phyloP scores from a whole-genome alignment of 176 grass and related monocot genomes.

The Bromus sterilis region DNA sequence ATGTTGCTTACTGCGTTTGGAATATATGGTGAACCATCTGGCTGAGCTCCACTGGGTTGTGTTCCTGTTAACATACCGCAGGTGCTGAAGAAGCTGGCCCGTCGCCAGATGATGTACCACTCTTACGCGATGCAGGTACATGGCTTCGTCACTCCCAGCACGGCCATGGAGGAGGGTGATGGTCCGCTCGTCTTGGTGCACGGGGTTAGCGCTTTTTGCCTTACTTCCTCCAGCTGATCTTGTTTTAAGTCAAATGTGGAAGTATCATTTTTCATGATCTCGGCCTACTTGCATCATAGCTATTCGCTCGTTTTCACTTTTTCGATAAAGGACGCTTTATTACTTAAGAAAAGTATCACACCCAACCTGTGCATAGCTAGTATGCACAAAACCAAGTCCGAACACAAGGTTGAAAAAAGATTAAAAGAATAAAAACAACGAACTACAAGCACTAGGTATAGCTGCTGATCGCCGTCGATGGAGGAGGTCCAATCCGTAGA shows the following conservation, averaged over 20 bases:
- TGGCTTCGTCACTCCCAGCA: slow-evolving; percentile 52
- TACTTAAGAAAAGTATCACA: no score
- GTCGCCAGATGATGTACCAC: slow-evolving; percentile 82
- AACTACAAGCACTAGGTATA: no score
- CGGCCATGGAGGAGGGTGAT: slow-evolving; percentile 29
- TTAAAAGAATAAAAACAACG: no score
- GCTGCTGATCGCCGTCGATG: no score
- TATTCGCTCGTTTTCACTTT: slow-evolving; percentile 3
- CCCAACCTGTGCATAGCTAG: no score
- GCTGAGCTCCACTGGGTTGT: not conserved
- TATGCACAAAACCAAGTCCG: no score
- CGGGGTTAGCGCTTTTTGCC: slow-evolving; percentile 42
- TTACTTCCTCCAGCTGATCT: slow-evolving; percentile 14
- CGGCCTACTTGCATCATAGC: not conserved
- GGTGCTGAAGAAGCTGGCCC: slow-evolving; percentile 87
- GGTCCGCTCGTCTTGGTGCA: slow-evolving; percentile 76
- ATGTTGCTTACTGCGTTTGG: not conserved
- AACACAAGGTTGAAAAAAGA: no score
- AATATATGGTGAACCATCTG: not conserved
- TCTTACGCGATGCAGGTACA: slow-evolving; percentile 95
- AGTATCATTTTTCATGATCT: slow-evolving; percentile 18
- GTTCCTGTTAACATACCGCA: slow-evolving; percentile 24
- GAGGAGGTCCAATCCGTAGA: no score
- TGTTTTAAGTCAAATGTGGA: not conserved
- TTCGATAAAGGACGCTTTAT: no score